Conservation (phyloP, 2,329 filamentous ascomycete genomes). For the Exserohilum turcica region DNA sequence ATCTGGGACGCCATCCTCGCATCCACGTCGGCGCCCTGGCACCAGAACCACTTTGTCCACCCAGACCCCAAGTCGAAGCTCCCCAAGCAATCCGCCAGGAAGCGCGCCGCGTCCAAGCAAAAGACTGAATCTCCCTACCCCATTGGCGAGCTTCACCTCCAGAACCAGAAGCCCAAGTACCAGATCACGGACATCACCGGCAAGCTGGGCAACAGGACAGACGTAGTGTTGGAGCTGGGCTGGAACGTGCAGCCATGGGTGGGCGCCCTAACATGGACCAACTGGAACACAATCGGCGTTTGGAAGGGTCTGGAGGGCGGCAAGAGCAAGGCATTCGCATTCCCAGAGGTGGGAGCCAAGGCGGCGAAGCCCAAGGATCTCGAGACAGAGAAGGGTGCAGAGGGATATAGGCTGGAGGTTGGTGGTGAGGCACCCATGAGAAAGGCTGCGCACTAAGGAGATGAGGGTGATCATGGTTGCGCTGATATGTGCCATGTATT, state of each 20-base stretch:
- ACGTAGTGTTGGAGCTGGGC: slow-evolving; percentile 79
- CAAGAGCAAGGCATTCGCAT: slow-evolving; percentile 65
- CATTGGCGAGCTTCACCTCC: slow-evolving; percentile 75
- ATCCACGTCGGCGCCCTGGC: slow-evolving; percentile 63
- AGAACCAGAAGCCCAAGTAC: slow-evolving; percentile 92
- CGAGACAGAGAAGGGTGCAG: slow-evolving; percentile 56
- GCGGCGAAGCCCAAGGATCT: slow-evolving; percentile 59
- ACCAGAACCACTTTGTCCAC: slow-evolving; percentile 58
- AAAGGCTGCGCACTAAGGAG: slow-evolving; percentile 15
- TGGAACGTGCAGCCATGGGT: slow-evolving; percentile 99
- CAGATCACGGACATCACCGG: slow-evolving; percentile 90
- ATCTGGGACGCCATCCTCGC: slow-evolving; percentile 98
- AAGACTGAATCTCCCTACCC: slow-evolving; percentile 31
- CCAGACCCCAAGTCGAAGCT: slow-evolving; percentile 61
- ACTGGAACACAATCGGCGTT: slow-evolving; percentile 54
- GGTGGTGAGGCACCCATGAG: slow-evolving; percentile 37
- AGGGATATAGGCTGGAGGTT: slow-evolving; percentile 53
- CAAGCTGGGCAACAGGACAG: slow-evolving; percentile 71
- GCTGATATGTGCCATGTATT: not conserved
- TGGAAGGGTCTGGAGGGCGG: slow-evolving; percentile 72
- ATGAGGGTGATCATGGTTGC: not conserved
- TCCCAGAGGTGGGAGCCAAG: slow-evolving; percentile 71
- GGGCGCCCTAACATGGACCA: slow-evolving; percentile 79
- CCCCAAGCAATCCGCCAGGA: slow-evolving; percentile 47
- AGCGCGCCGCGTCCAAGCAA: slow-evolving; percentile 18